Evolutionary conservation across 1,284 basidiomycete species (phyloP).

Genomic region (Sparassis latifolia): DNA sequence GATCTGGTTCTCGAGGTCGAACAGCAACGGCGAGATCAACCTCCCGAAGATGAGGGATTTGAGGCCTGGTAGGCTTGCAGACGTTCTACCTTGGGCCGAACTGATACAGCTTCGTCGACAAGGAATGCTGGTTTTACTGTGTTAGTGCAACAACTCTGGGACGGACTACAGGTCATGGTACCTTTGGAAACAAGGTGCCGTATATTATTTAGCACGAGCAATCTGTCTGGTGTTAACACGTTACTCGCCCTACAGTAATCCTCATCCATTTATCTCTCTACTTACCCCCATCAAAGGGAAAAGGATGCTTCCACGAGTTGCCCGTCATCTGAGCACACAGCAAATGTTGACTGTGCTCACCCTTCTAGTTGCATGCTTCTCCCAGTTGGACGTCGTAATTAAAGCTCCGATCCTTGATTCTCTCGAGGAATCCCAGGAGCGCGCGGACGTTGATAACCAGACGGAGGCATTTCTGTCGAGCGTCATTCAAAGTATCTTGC

Average conservation of each 20-base stretch:
- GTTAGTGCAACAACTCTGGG: constrained; percentile 74
- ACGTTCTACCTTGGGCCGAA: background rate
- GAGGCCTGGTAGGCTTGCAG: constrained; percentile 43
- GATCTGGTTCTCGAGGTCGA: constrained; percentile 83
- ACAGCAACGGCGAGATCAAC: constrained; percentile 79
- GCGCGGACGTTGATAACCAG: constrained; percentile 77
- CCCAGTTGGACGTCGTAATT: constrained; percentile 85
- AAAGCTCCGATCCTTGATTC: constrained; percentile 68
- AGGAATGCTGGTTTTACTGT: constrained; percentile 41
- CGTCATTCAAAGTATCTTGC: constrained; percentile 83
- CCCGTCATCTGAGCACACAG: constrained; percentile 77
- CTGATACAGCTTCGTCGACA: background rate
- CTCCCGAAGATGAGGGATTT: constrained; percentile 50
- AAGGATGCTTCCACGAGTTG: constrained; percentile 82
- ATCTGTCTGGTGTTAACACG: background rate
- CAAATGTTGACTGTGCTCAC: constrained; percentile 87
- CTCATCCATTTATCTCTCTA: constrained; percentile 95
- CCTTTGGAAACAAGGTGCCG: constrained; percentile 84
- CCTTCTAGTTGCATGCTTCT: constrained; percentile 90
- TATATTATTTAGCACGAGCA: background rate
- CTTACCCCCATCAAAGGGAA: constrained; percentile 91
- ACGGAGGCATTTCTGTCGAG: constrained; percentile 86
- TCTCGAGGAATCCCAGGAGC: constrained; percentile 56
- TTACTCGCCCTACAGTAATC: constrained; percentile 47
- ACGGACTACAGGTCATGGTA: constrained; percentile 78